A percentile compares a stretch with the other conserved stretches of the same genome.
phyloP scores from a whole-genome alignment of 352 stramenopile species.

The Globisporangium polare region DNA sequence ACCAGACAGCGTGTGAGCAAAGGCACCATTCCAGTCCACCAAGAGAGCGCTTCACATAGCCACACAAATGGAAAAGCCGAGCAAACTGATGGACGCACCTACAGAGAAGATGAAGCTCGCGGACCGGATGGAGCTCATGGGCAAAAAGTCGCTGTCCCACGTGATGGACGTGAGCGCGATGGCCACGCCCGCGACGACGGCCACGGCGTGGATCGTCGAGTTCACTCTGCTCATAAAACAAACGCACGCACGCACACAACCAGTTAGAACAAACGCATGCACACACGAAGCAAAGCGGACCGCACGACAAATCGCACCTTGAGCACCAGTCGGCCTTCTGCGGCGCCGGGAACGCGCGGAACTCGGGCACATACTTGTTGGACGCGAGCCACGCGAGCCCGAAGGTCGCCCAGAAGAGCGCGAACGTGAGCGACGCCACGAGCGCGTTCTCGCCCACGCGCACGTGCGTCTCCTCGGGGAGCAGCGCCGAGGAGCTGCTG shows the following conservation, averaged over 20 bases:
- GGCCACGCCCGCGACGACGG: conserved; percentile 57
- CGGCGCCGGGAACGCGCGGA: conserved; percentile 49
- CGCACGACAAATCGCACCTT: conserved; percentile 30
- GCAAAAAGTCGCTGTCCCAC: conserved; percentile 62
- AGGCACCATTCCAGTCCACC: neutral
- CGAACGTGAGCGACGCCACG: conserved; percentile 54
- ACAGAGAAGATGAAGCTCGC: conserved; percentile 84
- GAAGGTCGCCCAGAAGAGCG: conserved; percentile 70
- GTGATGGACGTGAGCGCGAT: conserved; percentile 62
- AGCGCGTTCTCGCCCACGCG: conserved; percentile 58
- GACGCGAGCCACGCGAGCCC: conserved; percentile 56
- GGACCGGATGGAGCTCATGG: conserved; percentile 65
- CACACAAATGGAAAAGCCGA: neutral
- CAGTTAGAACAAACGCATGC: neutral
- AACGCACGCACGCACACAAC: conserved; percentile 4
- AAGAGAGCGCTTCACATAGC: neutral
- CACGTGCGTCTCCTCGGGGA: conserved; percentile 61
- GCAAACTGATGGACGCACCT: conserved; percentile 29
- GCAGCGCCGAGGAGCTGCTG: conserved; percentile 24
- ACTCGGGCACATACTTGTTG: conserved; percentile 51
- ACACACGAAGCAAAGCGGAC: neutral
- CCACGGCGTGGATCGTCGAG: conserved; percentile 70
- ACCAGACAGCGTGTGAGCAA: neutral
- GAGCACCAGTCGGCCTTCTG: conserved; percentile 84
- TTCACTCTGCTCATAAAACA: conserved; percentile 46